phyloP scores from a whole-genome alignment of 2,329 filamentous ascomycete genomes.

The Sporothrix dimorphospora region DNA sequence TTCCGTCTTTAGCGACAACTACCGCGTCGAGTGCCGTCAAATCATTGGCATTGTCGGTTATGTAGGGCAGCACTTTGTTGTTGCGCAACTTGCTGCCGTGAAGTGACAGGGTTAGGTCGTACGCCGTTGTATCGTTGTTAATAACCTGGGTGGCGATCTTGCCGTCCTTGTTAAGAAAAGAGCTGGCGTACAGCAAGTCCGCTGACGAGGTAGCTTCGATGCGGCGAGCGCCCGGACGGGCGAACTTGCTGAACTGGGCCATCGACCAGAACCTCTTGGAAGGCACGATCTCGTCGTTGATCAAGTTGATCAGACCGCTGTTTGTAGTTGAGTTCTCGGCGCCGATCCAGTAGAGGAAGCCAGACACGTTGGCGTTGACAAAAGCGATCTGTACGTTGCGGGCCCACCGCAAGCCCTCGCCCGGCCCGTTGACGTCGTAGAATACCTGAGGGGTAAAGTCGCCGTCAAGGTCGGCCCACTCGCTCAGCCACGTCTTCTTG shows the following conservation, averaged over 20 bases:
- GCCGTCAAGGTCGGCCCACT: conserved; percentile 14
- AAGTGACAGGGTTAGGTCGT: neutral
- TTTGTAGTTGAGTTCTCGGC: conserved; percentile 18
- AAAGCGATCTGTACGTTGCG: conserved; percentile 7
- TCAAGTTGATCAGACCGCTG: conserved; percentile 10
- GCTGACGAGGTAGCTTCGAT: neutral
- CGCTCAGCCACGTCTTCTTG: conserved; percentile 11
- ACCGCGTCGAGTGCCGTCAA: neutral
- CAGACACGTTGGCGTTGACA: conserved; percentile 9
- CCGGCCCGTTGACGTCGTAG: conserved; percentile 8
- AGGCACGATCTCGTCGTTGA: neutral
- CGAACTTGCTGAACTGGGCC: conserved; percentile 12
- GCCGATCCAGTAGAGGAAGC: conserved; percentile 18
- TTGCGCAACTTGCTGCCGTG: neutral
- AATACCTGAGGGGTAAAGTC: neutral
- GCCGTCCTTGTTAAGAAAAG: conserved; percentile 5
- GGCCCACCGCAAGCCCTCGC: conserved; percentile 9
- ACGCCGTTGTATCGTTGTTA: conserved; percentile 1
- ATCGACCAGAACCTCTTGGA: conserved; percentile 16
- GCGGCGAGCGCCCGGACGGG: neutral
- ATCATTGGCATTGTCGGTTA: conserved; percentile 16
- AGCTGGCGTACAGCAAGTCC: neutral
- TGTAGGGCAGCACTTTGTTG: neutral
- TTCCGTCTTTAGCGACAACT: neutral
- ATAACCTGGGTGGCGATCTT: conserved; percentile 12